These are phyloP conservation scores for Nephelium lappaceum DNA, from an alignment of 345 rosid species.

Conservation along the genomic window DNA sequence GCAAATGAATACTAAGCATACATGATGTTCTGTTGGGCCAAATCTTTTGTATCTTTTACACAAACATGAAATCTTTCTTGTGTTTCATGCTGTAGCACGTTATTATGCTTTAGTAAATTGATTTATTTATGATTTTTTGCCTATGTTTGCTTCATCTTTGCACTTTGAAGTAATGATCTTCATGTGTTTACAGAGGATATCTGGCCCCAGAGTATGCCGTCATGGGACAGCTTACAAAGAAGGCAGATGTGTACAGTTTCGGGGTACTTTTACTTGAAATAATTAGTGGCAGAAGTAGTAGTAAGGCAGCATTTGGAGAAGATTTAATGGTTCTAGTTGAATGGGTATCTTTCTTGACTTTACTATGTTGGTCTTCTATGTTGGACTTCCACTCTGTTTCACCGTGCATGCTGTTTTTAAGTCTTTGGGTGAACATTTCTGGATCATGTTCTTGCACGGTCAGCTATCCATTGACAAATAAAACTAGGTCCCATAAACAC, in stretches of 20 bases:
- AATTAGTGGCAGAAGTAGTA: constrained; percentile 80
- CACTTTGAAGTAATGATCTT: background rate
- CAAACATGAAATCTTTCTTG: background rate
- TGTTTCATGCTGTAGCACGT: constrained; percentile 2
- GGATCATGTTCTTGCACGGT: background rate
- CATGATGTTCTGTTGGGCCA: background rate
- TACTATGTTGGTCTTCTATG: background rate
- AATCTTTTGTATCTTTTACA: background rate
- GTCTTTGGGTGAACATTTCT: background rate
- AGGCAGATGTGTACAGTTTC: constrained; percentile 93
- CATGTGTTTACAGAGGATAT: constrained; percentile 68
- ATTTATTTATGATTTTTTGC: background rate
- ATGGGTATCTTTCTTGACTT: constrained; percentile 66
- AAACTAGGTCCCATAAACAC: background rate
- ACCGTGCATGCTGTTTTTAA: background rate
- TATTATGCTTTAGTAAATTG: background rate
- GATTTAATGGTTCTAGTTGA: constrained; percentile 71
- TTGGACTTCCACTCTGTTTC: background rate
- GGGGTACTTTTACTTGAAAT: constrained; percentile 88
- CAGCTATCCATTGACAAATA: background rate
- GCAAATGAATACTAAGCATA: background rate
- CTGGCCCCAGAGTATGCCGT: constrained; percentile 95
- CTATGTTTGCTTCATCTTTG: background rate
- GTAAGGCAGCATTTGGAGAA: constrained; percentile 77
- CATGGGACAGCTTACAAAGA: constrained; percentile 83